Percentiles rank a stretch among this genome's conserved stretches.
These are phyloP conservation scores for Lentinula sp. DNA, from an alignment of 768 basidiomycete species.

Conservation along the genomic window DNA sequence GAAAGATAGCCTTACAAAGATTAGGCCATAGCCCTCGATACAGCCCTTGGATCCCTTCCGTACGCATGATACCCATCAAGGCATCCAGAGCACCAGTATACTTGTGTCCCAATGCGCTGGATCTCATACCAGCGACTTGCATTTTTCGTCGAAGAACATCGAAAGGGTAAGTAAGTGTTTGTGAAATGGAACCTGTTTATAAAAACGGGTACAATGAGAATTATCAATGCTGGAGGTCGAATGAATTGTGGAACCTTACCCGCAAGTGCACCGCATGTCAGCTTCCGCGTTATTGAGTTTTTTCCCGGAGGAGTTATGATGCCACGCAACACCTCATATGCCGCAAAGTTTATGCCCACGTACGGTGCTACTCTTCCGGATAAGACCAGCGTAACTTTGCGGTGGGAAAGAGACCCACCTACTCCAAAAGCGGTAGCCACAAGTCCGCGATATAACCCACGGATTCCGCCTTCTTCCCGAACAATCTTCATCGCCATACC, in stretches of 20 bases:
- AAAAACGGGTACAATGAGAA: not conserved
- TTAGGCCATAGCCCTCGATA: constrained; percentile 91
- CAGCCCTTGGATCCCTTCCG: constrained; percentile 72
- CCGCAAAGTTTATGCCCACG: constrained; percentile 89
- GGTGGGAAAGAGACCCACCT: not conserved
- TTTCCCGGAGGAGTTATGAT: constrained; percentile 79
- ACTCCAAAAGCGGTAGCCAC: constrained; percentile 84
- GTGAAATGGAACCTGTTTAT: constrained; percentile 73
- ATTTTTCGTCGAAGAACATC: constrained; percentile 94
- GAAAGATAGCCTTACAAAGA: constrained; percentile 50
- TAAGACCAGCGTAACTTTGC: too few species aligned
- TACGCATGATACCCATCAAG: constrained; percentile 54
- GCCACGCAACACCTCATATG: constrained; percentile 80
- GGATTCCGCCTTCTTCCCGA: constrained; percentile 86
- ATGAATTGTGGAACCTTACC: constrained; percentile 34
- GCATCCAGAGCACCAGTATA: constrained; percentile 84
- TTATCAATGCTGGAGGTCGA: not conserved
- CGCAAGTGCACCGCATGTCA: constrained; percentile 82
- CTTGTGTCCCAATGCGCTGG: constrained; percentile 49
- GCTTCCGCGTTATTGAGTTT: constrained; percentile 58
- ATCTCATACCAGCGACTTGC: constrained; percentile 83
- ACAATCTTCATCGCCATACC: constrained; percentile 91
- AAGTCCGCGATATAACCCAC: constrained; percentile 82
- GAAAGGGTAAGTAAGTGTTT: constrained; percentile 93
- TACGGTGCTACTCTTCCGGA: constrained; percentile 53